Evolutionary conservation across 148 eudicot species (phyloP).

Genomic region (Vaccinium corymbosum): DNA sequence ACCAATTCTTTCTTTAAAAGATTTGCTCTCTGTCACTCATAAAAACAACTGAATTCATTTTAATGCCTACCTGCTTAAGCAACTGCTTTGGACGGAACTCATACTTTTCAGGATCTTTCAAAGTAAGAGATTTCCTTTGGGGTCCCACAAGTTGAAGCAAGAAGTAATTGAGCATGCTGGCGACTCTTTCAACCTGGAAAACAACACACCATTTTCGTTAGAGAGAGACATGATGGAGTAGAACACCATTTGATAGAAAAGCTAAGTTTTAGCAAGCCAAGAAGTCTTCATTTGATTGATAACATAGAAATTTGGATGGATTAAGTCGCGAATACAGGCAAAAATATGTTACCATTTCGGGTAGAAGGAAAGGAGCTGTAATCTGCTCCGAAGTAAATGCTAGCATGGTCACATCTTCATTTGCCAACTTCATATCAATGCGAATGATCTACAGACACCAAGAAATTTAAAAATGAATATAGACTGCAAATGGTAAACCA

Average conservation of each 20-base stretch:
- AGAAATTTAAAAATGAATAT: constrained; percentile 7
- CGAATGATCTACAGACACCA: constrained; percentile 64
- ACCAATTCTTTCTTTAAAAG: not conserved
- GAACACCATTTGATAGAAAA: not conserved
- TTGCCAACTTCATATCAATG: constrained; percentile 95
- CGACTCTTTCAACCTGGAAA: constrained; percentile 90
- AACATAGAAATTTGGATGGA: not conserved
- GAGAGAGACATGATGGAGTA: not conserved
- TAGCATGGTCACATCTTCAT: constrained; percentile 93
- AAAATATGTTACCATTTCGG: constrained; percentile 68
- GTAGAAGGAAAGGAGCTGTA: constrained; percentile 80
- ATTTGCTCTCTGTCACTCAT: not conserved
- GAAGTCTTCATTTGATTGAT: not conserved
- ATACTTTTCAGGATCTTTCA: constrained; percentile 95
- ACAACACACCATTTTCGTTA: not conserved
- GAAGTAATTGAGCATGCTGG: constrained; percentile 96
- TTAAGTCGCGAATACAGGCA: not conserved
- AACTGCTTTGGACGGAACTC: constrained; percentile 90
- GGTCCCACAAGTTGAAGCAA: constrained; percentile 95
- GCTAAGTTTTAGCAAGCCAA: not conserved
- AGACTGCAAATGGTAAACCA: not conserved
- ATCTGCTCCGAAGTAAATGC: constrained; percentile 96
- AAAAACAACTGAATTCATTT: not conserved
- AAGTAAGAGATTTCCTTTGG: constrained; percentile 82
- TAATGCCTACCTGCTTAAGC: constrained; percentile 74